Base-by-base conservation (phyloP, 139 green algal species). In the Dunaliella sp. region DNA sequence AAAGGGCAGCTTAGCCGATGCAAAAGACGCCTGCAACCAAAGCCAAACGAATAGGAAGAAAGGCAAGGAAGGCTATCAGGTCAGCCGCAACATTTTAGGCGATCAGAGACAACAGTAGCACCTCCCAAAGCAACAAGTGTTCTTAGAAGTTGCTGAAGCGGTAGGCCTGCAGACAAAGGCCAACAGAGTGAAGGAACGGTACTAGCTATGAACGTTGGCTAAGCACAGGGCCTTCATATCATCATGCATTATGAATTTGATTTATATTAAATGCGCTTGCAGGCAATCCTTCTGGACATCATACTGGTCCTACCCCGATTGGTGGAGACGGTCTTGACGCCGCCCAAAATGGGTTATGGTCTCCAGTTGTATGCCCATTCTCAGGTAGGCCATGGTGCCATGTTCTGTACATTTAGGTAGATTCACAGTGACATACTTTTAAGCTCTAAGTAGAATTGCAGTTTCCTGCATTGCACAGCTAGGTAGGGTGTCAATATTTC, bases 231-330 rank as follows among this genome's bases (percentile, higher is more conserved):
- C 24, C 21, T 74, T 21, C 21, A 30, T 21, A 30, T 21, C 21
- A 30, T 21, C 21, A 24, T 74, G 58, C 21, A 74, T 74, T 21
- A 30, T 21, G 21, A 30, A 24, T 24, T 30, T 24, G 21, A 30
- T 21, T 24, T 74, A 24, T 24, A 74, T 24, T 24, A 21, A 74
- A 74, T 24, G 58, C 58, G 12, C 73, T 33, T 86, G 83, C 89
- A 92, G 78, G 91, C 91, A 3, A 88, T 94, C 35, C 88, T 94
- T 48, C 83, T 94, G 3, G 91, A 94, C 81, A 92, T 94, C 72
- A n/a, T 90, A 31, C 86, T 94, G 1, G 88, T 92, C 32, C 83
- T 94, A 36, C 91, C 91, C 1, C 86, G 91, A 3, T 86, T 94
- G 31, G 48, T 91, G 58, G 91, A 94, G 87, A 88, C 79, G 21